Evolutionary conservation across 176 grass and related monocot species (phyloP).

Genomic region (Oryza nivara): DNA sequence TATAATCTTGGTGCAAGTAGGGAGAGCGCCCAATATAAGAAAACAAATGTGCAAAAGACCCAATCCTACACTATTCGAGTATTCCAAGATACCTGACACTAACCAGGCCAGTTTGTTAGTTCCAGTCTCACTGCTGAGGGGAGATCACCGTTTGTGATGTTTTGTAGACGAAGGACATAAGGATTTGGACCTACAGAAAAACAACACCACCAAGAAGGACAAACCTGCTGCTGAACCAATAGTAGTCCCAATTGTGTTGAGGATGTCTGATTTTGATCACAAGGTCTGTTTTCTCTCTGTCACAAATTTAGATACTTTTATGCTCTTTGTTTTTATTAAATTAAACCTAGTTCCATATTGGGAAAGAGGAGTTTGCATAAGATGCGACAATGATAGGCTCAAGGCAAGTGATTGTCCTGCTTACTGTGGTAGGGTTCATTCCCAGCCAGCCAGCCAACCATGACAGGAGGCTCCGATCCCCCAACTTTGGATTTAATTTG

Average conservation of each 20-base stretch:
- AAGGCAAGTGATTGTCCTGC: neutral
- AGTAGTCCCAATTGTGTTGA: constrained; percentile 87
- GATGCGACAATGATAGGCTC: neutral
- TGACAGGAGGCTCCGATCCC: no score
- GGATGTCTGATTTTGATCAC: constrained; percentile 99
- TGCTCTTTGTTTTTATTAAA: constrained; percentile 10
- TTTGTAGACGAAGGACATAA: constrained; percentile 54
- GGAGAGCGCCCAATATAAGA: neutral
- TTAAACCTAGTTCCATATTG: neutral
- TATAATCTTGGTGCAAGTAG: constrained; percentile 1
- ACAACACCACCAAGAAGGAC: constrained; percentile 51
- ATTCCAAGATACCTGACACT: constrained; percentile 11
- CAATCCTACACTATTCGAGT: constrained; percentile 2
- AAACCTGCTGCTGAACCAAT: constrained; percentile 79
- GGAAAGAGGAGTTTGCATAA: neutral
- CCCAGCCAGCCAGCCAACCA: no score
- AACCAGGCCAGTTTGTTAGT: constrained; percentile 10
- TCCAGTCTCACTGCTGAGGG: constrained; percentile 9
- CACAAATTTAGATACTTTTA: constrained; percentile 30
- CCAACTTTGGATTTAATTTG: neutral
- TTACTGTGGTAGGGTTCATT: no score
- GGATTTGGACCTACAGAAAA: constrained; percentile 58
- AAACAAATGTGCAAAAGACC: constrained; percentile 12
- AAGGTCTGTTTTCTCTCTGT: constrained; percentile 58
- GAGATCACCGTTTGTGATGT: constrained; percentile 33